Base-by-base conservation (phyloP, 2,329 filamentous ascomycete genomes). In the Claviceps sp. region DNA sequence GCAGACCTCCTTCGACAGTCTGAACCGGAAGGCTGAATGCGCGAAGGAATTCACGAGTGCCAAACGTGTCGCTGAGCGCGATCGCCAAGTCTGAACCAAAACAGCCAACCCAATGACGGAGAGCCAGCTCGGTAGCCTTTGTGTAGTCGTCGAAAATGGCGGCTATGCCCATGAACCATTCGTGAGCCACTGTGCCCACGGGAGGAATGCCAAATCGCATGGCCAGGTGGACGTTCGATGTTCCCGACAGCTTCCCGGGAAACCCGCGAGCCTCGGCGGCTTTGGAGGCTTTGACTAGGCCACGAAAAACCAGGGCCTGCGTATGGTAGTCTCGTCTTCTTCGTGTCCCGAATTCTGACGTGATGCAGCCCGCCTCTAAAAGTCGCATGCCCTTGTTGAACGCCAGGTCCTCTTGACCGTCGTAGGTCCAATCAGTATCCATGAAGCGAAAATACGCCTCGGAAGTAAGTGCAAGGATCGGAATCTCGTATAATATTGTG, bases 151-250 rank as follows among this genome's bases (percentile, higher is more conserved):
- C 78, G 4, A 85, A 87, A 59, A 96, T 88, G 41, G 93, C 90
- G 1, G 93, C 93, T 56, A 95, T 91, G 43, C 88, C 90, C 93
- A 98, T 98, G 73, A 96, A 97, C 93, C 93, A 98, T 70, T 98
- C 93, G 63, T 98, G 93, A 0, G 93, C 93, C 2, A 82, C 78
- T 0, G 93, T 98, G 5, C 93, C 93, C 13, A 97, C 79, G 0
- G 93, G 89, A 3, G 81, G 72, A 46, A 96, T 81, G 45, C 81
- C 82, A 68, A 95, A 91, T 61, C 88, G 85, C 88, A 95, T 95
- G 11, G 93, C 93, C 58, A 98, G 81, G 65, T 97, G 91, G 4
- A 98, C 93, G 63, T 98, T 98, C 67, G 90, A 97, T 0, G 91
- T 95, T 11, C 93, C 93, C 0, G 84, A 80, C 47, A 97, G 75